These are phyloP conservation scores for Phialophora tarda DNA, from an alignment of 2,329 filamentous ascomycete genomes.

Conservation along the genomic window DNA sequence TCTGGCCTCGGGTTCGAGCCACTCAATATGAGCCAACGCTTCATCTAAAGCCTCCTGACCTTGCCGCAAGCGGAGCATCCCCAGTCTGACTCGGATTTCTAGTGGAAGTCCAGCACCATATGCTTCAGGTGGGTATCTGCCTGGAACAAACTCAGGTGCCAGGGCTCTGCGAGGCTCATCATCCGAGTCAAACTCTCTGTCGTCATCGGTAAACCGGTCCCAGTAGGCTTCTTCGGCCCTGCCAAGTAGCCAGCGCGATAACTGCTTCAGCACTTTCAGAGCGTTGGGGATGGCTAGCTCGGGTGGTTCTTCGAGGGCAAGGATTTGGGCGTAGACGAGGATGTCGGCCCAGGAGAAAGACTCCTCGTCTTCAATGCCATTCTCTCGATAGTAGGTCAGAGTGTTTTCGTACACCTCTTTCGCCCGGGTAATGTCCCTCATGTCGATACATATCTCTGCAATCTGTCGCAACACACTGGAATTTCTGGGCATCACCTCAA, in stretches of 20 bases:
- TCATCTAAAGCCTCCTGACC: slow-evolving; percentile 68
- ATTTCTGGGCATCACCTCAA: slow-evolving; percentile 61
- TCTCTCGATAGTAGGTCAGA: slow-evolving; percentile 55
- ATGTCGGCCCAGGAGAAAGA: slow-evolving; percentile 77
- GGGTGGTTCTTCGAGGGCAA: slow-evolving; percentile 63
- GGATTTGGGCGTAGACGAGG: slow-evolving; percentile 82
- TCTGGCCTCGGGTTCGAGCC: slow-evolving; percentile 69
- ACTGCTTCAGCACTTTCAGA: slow-evolving; percentile 69
- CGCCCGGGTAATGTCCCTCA: slow-evolving; percentile 56
- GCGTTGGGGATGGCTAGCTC: slow-evolving; percentile 57
- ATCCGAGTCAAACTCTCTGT: slow-evolving; percentile 85
- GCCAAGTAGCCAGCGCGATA: slow-evolving; percentile 83
- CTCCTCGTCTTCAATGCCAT: slow-evolving; percentile 49
- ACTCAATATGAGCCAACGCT: slow-evolving; percentile 73
- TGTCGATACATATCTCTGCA: slow-evolving; percentile 62
- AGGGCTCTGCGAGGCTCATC: slow-evolving; percentile 69
- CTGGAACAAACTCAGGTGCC: slow-evolving; percentile 65
- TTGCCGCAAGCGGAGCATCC: slow-evolving; percentile 77
- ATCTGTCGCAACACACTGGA: slow-evolving; percentile 60
- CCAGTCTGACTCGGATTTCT: slow-evolving; percentile 83
- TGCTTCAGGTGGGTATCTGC: slow-evolving; percentile 58
- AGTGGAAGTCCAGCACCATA: slow-evolving; percentile 79
- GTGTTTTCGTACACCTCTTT: slow-evolving; percentile 59
- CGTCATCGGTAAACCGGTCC: slow-evolving; percentile 72
- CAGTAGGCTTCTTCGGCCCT: slow-evolving; percentile 76